Conservation (phyloP, 2,329 filamentous ascomycete species). For the Aquanectria penicillioides region DNA sequence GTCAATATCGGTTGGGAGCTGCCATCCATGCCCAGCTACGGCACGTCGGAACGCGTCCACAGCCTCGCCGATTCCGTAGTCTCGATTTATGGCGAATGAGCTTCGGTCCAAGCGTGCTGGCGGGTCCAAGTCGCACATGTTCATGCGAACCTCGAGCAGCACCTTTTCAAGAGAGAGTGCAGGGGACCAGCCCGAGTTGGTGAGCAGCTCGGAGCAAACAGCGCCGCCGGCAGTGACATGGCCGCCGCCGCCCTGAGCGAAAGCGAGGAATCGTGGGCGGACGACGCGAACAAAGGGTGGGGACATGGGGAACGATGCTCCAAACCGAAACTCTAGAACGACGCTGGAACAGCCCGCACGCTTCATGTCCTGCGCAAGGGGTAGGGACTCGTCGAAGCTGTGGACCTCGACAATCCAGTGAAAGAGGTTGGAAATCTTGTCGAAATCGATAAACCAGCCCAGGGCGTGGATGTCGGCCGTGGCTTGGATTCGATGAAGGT, state of each 20-base stretch:
- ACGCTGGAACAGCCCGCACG: slow-evolving; percentile 69
- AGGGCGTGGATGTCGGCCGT: slow-evolving; percentile 70
- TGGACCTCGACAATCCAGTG: slow-evolving; percentile 94
- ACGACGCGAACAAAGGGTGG: slow-evolving; percentile 89
- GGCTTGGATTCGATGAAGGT: slow-evolving; percentile 72
- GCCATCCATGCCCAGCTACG: slow-evolving; percentile 77
- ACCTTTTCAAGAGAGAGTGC: slow-evolving; percentile 80
- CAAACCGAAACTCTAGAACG: slow-evolving; percentile 85
- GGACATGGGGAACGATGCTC: slow-evolving; percentile 76
- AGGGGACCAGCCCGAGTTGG: slow-evolving; percentile 83
- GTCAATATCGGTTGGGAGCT: slow-evolving; percentile 70
- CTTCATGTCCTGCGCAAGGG: slow-evolving; percentile 81
- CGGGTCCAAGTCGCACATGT: slow-evolving; percentile 75
- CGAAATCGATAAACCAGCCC: slow-evolving; percentile 84
- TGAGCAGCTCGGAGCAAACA: slow-evolving; percentile 85
- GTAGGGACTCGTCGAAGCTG: slow-evolving; percentile 76
- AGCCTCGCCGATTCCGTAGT: slow-evolving; percentile 78
- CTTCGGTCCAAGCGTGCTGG: slow-evolving; percentile 74
- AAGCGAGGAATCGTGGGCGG: slow-evolving; percentile 80
- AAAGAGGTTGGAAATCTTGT: slow-evolving; percentile 77
- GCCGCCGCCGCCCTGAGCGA: slow-evolving; percentile 79
- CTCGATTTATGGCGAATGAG: slow-evolving; percentile 33
- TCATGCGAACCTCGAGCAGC: slow-evolving; percentile 82
- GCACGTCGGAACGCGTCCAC: slow-evolving; percentile 76
- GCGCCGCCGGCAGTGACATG: slow-evolving; percentile 88